Base-by-base conservation (phyloP, 2,329 filamentous ascomycete species). In the Xylaria sp. region DNA sequence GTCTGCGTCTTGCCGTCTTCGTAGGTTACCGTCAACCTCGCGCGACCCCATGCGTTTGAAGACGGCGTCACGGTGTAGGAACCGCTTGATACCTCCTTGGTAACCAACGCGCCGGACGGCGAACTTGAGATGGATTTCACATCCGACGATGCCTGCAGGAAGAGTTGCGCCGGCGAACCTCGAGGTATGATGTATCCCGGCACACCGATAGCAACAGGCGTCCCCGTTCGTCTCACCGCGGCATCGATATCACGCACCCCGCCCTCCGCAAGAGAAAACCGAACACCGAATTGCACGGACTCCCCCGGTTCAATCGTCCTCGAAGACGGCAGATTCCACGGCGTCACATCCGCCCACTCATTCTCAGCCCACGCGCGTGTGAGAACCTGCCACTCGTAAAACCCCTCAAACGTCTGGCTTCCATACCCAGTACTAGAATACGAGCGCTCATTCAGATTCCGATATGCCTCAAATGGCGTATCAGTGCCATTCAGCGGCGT, bases 341-440 rank as follows among this genome's bases (percentile, higher is more conserved):
- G 82, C 1, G 73, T 67, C 0, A 70, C 72, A 0, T 59, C 66
- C 0, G 72, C 75, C 83, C 83, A 86, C 65, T 86, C 82, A 0
- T 78, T 78, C 60, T 84, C 79, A 0, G 80, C 80, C 71, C 78
- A 85, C 0, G 82, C 82, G 58, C 78, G 75, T 10, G 76, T 79
- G 55, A 82, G 74, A 0, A 80, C 76, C 64, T 84, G 79, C 82
- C 82, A 86, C 63, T 84, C 82, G 60, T 86, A 86, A 61, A 82
- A 78, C 0, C 83, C 83, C 65, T 86, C 83, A 60, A 82, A 86
- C 0, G 78, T 81, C 63, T 85, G 83, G 51, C 77, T 80, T 4
- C 73, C 75, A 65, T 85, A 84, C 8, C 63, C 66, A 0, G 76
- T 75, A 8, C 67, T 71, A 0, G 74, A 71, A 30, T 75, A 74